Base-by-base conservation (phyloP, 768 basidiomycete species). In the Amanita subjunquillea region DNA sequence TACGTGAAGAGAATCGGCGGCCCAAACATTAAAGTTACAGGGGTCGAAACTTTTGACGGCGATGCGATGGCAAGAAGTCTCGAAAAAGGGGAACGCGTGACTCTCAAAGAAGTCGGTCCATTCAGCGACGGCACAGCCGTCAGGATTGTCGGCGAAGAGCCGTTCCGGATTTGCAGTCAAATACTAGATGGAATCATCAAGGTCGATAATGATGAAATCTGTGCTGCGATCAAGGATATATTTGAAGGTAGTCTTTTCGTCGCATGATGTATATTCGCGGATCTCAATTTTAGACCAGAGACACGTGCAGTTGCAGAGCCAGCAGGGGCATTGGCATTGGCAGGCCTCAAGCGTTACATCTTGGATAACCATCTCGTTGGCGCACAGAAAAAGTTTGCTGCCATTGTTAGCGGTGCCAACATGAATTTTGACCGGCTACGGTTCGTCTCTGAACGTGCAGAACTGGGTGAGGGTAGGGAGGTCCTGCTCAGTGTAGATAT, bases 101-200 rank as follows among this genome's bases (percentile, higher is more conserved):
- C 83, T 13, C 69, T 99, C 56, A 67, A 75, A 17, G 96, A 99
- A 62, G 92, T 97, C 4, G 96, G 96, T 4, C 89, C 93, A 3
- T 99, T 99, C 68, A 88, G 87, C 58, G 96, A 99, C 62, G 96
- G 96, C 22, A 99, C 96, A 2, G 96, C 96, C 3, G 96, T 99
- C 42, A 88, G 88, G 67, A 78, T 93, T 46, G 94, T 99, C 2
- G 96, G 96, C 20, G 87, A 85, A 67, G 96, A 99, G 65, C 84
- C 91, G 0, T 96, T 97, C 70, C 79, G 95, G 54, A 80, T 99
- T 55, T 98, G 95, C 69, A 76, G 87, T 65, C 74, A 86, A 44
- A 73, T 90, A 36, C 67, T 98, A 17, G 92, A 97, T 59, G 83
- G 79, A 2, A 69, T 98, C 32, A 81, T 93, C 47, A 79, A 85